Base-by-base conservation (phyloP, 345 rosid genomes). In the Gossypium herbaceum region DNA sequence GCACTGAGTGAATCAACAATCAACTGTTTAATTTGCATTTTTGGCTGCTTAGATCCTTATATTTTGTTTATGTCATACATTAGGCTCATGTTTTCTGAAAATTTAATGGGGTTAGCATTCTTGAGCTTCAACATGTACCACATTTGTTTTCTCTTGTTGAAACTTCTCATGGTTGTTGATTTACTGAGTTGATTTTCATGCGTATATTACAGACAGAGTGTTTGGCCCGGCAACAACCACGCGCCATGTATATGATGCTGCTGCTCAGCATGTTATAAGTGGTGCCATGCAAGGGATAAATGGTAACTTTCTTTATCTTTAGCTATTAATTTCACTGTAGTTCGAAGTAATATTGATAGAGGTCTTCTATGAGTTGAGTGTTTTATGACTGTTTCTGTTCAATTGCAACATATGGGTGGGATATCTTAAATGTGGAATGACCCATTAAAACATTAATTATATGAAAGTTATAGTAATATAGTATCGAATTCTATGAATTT, bases 161-260 rank as follows among this genome's bases (percentile, higher is more conserved):
- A 60, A 61, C 61, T 72, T 43, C 47, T 72, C 13, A 24, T 74
- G 69, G 20, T 62, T 62, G 16, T 22, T 70, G 47, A 52, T 70
- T 68, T 68, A 50, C 20, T 48, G 27, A 68, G 73, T 50, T 50
- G 44, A 50, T 43, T 22, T 59, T 22, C 2, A 4, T 34, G 20
- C n/a, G 16, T 34, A 44, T 27, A 7, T 43, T 73, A 78, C 84
- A 92, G 97, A 90, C 81, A 89, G 84, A 67, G 95, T 92, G 45
- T 92, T 92, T 81, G 95, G 95, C 81, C 93, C 97, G 2, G 93
- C 95, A 68, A 92, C 97, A 43, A 92, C 97, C 60, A 92, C 97
- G 19, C 95, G 92, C 52, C 91, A 85, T 77, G 93, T 90, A 77
- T 92, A 90, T 81, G 95, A 92, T 65, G 75, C 88, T 81, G 95